Percentiles rank a stretch among this genome's conserved stretches.
Evolutionary conservation across 768 basidiomycete species (phyloP).

Genomic region (Lentinula sp.): DNA sequence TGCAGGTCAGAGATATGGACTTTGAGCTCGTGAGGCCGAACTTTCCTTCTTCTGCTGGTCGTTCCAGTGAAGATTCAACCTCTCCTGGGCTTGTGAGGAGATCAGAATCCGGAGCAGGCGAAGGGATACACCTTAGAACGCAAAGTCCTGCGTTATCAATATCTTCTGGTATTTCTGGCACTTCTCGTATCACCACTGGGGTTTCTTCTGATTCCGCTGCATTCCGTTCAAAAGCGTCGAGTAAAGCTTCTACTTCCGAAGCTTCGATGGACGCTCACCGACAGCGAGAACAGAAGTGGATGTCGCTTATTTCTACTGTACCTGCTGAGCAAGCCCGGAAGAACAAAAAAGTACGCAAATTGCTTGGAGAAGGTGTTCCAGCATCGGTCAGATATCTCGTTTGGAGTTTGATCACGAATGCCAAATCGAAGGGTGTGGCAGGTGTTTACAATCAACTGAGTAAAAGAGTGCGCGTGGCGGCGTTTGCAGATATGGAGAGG

Average conservation of each 20-base stretch:
- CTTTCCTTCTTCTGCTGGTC: constrained; percentile 32
- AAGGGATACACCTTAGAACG: constrained; percentile 18
- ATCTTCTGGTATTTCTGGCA: constrained; percentile 21
- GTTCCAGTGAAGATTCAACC: constrained; percentile 51
- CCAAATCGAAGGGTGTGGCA: constrained; percentile 61
- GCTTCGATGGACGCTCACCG: constrained; percentile 60
- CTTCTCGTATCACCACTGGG: constrained; percentile 15
- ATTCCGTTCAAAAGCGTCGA: constrained; percentile 8
- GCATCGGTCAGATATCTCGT: constrained; percentile 80
- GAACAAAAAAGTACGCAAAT: constrained; percentile 71
- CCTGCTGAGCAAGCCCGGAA: constrained; percentile 62
- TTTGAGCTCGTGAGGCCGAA: constrained; percentile 71
- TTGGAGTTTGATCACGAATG: constrained; percentile 77
- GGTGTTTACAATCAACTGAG: constrained; percentile 62
- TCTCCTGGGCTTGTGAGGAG: constrained; percentile 30
- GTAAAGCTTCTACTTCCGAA: constrained; percentile 23
- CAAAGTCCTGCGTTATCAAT: constrained; percentile 41
- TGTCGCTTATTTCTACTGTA: constrained; percentile 50
- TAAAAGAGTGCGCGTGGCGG: constrained; percentile 46
- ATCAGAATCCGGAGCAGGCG: constrained; percentile 12
- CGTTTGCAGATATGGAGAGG: constrained; percentile 46
- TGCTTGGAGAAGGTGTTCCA: constrained; percentile 75
- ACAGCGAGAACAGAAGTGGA: constrained; percentile 73
- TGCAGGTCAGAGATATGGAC: constrained; percentile 77
- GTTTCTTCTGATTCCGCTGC: constrained; percentile 20